Base-by-base conservation (phyloP, 1,284 basidiomycete species). In the Austropuccinia psidii region DNA sequence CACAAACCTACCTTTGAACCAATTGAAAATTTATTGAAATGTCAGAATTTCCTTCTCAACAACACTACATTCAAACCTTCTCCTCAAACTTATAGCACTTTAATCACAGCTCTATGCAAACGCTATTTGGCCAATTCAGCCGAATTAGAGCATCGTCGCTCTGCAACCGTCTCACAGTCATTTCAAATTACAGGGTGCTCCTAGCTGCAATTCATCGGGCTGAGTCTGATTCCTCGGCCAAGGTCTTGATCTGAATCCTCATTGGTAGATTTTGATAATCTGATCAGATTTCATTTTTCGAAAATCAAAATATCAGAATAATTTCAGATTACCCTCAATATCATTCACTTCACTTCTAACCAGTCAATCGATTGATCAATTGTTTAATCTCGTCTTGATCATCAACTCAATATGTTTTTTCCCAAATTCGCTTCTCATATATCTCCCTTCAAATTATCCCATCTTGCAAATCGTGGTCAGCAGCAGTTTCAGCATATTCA, bases 401-500 rank as follows among this genome's bases (percentile, higher is more conserved):
- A n/a, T n/a, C n/a, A n/a, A n/a, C n/a, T 19, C 45, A 61, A 19
- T 29, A 73, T 73, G 70, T 41, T 73, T 6, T 55, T 73, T 19
- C 70, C 70, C 15, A 73, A 73, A 35, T 41, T 64, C 27, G 60
- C 70, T 9, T 41, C 58, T 24, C 70, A 73, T 41, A 72, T 72
- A 43, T 72, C 68, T 11, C 70, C 70, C 49, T 73, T 73, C 60
- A 73, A 64, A 29, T 60, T 73, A 31, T 73, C 70, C 19, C 70
- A 73, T 55, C 60, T 73, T 52, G 70, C 70, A 27, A 73, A 62
- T 43, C 70, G 70, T 6, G 39, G 60, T n/a, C 70, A 73, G 5
- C 49, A 62, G 11, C 58, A 73, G 17, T 64, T 73, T 33, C 58
- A 73, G 41, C 50, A 62, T 41, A 33, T 73, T 21, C 45, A 60